Evolutionary conservation across 1,284 basidiomycete genomes (phyloP).

Genomic region (Agaricales sp.): DNA sequence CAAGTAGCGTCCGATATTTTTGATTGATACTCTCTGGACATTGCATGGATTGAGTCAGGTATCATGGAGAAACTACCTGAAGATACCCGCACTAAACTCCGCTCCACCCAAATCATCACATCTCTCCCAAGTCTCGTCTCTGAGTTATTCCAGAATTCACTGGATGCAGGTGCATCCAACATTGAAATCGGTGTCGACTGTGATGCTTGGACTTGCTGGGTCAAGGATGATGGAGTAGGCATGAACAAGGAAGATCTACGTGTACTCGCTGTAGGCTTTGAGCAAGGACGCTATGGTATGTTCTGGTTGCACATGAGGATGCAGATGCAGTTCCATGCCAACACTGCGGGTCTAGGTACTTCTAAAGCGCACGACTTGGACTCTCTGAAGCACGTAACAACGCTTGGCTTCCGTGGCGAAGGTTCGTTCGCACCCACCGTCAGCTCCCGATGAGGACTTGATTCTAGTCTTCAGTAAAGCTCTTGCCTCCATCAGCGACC

Average conservation of each 20-base stretch:
- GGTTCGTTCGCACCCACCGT: no score
- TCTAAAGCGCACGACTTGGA: slow-evolving; percentile 56
- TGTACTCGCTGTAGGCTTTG: slow-evolving; percentile 38
- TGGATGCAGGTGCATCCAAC: slow-evolving; percentile 55
- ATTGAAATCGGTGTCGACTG: slow-evolving; percentile 60
- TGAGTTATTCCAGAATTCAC: slow-evolving; percentile 79
- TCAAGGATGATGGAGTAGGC: slow-evolving; percentile 75
- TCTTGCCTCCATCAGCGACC: slow-evolving; percentile 71
- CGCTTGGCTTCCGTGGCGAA: slow-evolving; percentile 87
- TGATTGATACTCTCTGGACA: no score
- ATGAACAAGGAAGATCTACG: slow-evolving; percentile 52
- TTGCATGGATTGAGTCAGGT: no score
- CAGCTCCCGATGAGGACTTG: no score
- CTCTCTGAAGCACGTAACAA: slow-evolving; percentile 40
- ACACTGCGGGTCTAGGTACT: slow-evolving; percentile 54
- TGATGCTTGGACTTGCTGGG: slow-evolving; percentile 69
- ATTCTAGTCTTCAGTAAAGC: no score
- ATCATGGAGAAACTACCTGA: slow-evolving; percentile 26
- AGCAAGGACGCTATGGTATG: slow-evolving; percentile 59
- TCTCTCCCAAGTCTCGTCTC: slow-evolving; percentile 69
- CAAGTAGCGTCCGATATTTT: no score
- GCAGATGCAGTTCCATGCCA: background rate
- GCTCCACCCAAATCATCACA: slow-evolving; percentile 77
- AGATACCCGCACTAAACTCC: slow-evolving; percentile 53
- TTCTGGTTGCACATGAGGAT: slow-evolving; percentile 1